These are phyloP conservation scores for Stromatinia cepivora DNA, from an alignment of 2,329 filamentous ascomycete genomes.

Conservation along the genomic window DNA sequence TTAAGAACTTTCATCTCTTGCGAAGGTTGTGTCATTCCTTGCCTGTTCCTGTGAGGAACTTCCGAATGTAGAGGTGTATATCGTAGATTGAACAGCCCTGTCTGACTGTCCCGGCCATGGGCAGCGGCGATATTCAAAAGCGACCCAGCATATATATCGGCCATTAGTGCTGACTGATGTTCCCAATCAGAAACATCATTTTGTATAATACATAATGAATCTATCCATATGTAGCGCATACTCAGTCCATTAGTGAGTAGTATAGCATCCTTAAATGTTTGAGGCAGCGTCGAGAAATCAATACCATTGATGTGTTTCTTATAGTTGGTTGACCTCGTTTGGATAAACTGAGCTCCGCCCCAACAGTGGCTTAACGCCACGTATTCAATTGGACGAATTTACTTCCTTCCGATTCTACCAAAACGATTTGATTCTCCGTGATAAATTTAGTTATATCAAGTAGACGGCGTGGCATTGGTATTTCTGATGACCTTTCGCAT, in stretches of 20 bases:
- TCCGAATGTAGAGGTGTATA: not conserved
- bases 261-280: not conserved
- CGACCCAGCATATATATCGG: not conserved
- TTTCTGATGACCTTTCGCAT: not conserved
- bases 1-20: not conserved
- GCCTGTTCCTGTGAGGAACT: not conserved
- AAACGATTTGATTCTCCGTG: no score
- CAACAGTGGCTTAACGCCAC: not conserved
- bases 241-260: not conserved
- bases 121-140: not conserved
- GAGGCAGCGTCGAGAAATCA: not conserved
- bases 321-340: not conserved
- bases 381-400: not conserved
- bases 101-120: not conserved
- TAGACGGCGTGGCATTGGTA: not conserved
- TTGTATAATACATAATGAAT: conserved; percentile 16
- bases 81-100: not conserved
- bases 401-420: not conserved
- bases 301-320: not conserved
- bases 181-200: not conserved
- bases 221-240: conserved; percentile 15
- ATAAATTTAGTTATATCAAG: not conserved
- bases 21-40: not conserved
- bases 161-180: not conserved
- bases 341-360: not conserved